Base-by-base conservation (phyloP, 768 basidiomycete genomes). In the Russula brevipes region DNA sequence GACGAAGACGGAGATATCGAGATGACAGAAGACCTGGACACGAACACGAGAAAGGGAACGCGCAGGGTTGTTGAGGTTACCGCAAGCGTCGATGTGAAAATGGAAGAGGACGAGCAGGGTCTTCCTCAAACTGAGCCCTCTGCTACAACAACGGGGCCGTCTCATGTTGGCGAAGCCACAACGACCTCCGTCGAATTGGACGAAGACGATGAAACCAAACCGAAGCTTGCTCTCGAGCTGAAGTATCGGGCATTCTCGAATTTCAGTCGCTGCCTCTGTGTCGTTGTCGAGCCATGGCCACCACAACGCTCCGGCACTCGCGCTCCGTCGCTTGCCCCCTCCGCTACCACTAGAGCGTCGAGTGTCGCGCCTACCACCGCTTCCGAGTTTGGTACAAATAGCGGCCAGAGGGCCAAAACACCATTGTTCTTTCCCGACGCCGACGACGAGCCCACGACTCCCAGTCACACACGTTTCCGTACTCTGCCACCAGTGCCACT, bases 201-300 rank as follows among this genome's bases (percentile, higher is more conserved):
- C n/a, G 82, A 85, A 53, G 86, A 87, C 54, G 86, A 87, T 56
- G 86, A 77, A 61, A 71, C 71, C 67, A 91, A 93, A 68, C 88
- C 86, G 12, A 89, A 91, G 69, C 85, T 88, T 6, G 66, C 80
- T 36, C 75, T 91, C 39, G 79, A 82, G 59, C 79, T 93, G 41
- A 80, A 73, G 58, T 93, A 89, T 66, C 81, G 82, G 68, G 87
- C 88, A 12, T 91, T 91, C 72, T 79, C 75, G 57, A 85, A 91
- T 53, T 81, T 82, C 61, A 86, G 85, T 0, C 82, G 84, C 58
- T 91, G 88, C 72, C 80, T 94, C 17, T 91, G 88, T 70, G 80
- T 94, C 41, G 86, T 94, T 30, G 85, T 92, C 16, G 91, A 94
- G 71, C 92, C 91, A 16, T 91, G 85, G 80, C 86, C 88, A 4